phyloP scores from a whole-genome alignment of 257 asterid species.

The Rehmannia glutinosa region DNA sequence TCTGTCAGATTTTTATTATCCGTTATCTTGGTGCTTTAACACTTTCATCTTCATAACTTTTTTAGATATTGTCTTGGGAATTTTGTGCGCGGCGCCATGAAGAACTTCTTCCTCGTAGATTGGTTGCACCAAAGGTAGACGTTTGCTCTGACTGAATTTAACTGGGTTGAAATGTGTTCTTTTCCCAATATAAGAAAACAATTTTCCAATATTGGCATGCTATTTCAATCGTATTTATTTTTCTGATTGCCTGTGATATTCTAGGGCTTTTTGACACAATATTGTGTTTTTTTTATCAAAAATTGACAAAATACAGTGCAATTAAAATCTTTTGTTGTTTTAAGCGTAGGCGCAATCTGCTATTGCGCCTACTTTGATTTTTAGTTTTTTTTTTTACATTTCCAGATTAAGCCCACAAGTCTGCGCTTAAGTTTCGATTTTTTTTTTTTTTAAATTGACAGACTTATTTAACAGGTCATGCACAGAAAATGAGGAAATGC shows the following conservation, averaged over 20 bases:
- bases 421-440: too few species aligned
- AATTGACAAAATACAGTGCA: too few species aligned
- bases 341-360: too few species aligned
- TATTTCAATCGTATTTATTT: background rate
- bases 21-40: constrained; percentile 1
- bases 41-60: constrained; percentile 1
- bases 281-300: too few species aligned
- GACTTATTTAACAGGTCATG: too few species aligned
- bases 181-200: background rate
- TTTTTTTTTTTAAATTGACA: too few species aligned
- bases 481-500: too few species aligned
- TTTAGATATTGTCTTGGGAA: constrained; percentile 90
- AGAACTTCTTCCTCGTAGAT: constrained; percentile 85
- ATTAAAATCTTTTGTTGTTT: too few species aligned
- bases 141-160: constrained; percentile 9
- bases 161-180: background rate
- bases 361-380: too few species aligned
- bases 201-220: background rate
- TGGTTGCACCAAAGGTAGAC: constrained; percentile 87
- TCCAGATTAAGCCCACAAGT: too few species aligned
- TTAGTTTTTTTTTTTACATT: too few species aligned
- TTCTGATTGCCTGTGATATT: constrained; percentile 7
- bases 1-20: background rate
- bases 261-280: too few species aligned
- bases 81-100: constrained; percentile 93